phyloP scores from a whole-genome alignment of 2,329 filamentous ascomycete species.

The Elsinoe ampelina region DNA sequence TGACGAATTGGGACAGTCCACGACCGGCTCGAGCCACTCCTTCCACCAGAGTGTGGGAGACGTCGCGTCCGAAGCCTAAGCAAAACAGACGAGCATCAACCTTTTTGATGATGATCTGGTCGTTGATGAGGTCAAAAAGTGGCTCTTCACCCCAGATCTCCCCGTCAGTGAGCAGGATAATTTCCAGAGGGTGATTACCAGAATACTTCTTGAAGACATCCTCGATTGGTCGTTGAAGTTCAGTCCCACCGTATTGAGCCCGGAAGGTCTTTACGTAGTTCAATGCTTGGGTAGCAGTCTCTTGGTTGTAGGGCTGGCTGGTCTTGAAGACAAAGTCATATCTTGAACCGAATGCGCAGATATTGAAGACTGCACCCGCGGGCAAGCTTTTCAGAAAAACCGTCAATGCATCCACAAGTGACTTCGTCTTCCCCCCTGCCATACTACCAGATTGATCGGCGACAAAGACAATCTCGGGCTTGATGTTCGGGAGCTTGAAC shows the following conservation, averaged over 20 bases:
- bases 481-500: conserved; percentile 50
- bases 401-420: conserved; percentile 47
- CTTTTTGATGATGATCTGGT: conserved; percentile 32
- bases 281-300: conserved; percentile 37
- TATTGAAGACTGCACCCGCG: conserved; percentile 57
- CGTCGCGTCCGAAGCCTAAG: conserved; percentile 46
- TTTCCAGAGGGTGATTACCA: conserved; percentile 39
- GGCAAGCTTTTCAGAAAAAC: conserved; percentile 59
- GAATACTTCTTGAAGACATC: conserved; percentile 39
- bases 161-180: conserved; percentile 50
- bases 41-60: conserved; percentile 49
- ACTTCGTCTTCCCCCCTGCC: conserved; percentile 41
- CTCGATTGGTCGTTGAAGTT: conserved; percentile 41
- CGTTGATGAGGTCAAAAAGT: conserved; percentile 42
- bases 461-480: conserved; percentile 60
- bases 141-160: conserved; percentile 42
- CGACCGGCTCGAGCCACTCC: conserved; percentile 50
- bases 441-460: conserved; percentile 65
- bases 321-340: conserved; percentile 41
- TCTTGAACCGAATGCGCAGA: conserved; percentile 53
- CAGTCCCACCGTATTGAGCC: conserved; percentile 45
- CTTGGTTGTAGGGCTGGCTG: conserved; percentile 39
- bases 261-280: conserved; percentile 34
- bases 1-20: conserved; percentile 53
- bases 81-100: conserved; percentile 46